Percentiles rank a stretch among this genome's conserved stretches.
These are phyloP conservation scores for Penicilliopsis zonata DNA, from an alignment of 495 filamentous ascomycete species.

Conservation along the genomic window DNA sequence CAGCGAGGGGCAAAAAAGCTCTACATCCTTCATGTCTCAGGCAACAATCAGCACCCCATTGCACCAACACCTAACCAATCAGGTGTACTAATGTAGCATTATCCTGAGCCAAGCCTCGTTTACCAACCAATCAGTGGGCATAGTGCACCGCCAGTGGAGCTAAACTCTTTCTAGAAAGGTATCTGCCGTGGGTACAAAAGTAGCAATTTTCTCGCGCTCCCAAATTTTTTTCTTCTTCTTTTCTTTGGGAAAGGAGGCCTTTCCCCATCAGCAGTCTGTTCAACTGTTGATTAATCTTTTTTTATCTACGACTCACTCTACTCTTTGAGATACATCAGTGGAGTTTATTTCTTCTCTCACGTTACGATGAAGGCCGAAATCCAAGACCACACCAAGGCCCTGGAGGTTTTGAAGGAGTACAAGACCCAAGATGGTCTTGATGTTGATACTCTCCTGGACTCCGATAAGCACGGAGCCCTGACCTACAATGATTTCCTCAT, in stretches of 20 bases:
- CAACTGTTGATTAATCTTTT: slow-evolving; percentile 32
- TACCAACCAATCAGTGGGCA: slow-evolving; percentile 18
- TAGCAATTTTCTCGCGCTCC: slow-evolving; percentile 23
- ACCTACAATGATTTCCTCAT: slow-evolving; percentile 72
- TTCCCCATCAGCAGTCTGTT: slow-evolving; percentile 41
- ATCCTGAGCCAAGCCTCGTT: too few species aligned
- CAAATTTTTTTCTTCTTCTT: slow-evolving; percentile 38
- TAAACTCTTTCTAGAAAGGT: slow-evolving; percentile 11
- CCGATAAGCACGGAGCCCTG: slow-evolving; percentile 76
- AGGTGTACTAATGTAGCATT: too few species aligned
- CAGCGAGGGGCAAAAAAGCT: too few species aligned
- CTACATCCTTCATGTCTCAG: too few species aligned
- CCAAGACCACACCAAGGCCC: slow-evolving; percentile 51
- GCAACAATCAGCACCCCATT: not conserved
- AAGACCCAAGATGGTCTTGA: slow-evolving; percentile 68
- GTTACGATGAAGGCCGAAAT: slow-evolving; percentile 32
- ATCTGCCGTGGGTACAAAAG: slow-evolving; percentile 19
- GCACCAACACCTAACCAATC: too few species aligned
- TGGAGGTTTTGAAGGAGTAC: slow-evolving; percentile 70
- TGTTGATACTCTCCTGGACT: slow-evolving; percentile 71
- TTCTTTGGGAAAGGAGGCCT: slow-evolving; percentile 43
- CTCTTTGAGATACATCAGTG: slow-evolving; percentile 1
- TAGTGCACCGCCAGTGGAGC: slow-evolving; percentile 4
- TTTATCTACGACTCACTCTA: slow-evolving; percentile 2
- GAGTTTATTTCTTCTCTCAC: slow-evolving; percentile 28